These are phyloP conservation scores for Fusarium globosum DNA, from an alignment of 2,329 filamentous ascomycete genomes.

Conservation along the genomic window DNA sequence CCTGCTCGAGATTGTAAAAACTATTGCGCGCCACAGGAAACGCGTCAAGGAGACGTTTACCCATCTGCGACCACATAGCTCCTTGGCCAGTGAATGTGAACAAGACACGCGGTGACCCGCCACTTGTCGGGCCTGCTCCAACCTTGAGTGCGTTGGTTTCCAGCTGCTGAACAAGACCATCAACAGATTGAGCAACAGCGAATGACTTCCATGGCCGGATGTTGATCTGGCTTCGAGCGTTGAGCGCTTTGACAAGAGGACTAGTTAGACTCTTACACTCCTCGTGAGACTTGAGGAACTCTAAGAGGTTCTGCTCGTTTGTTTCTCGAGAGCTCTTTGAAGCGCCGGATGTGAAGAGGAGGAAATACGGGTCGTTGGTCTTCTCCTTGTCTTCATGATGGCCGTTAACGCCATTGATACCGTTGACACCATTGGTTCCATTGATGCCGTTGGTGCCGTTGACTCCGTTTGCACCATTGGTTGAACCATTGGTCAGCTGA, in stretches of 20 bases:
- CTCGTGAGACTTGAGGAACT: constrained; percentile 28
- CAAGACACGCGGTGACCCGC: constrained; percentile 3
- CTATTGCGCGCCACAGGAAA: constrained; percentile 38
- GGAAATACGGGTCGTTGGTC: constrained; percentile 9
- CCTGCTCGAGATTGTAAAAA: constrained; percentile 27
- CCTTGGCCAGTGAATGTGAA: constrained; percentile 38
- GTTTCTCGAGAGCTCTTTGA: constrained; percentile 31
- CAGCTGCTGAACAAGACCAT: constrained; percentile 29
- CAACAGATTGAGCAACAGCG: constrained; percentile 35
- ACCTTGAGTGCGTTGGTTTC: constrained; percentile 35
- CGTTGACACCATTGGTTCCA: neutral
- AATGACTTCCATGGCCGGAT: constrained; percentile 39
- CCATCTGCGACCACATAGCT: constrained; percentile 41
- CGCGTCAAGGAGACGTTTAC: constrained; percentile 34
- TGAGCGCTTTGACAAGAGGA: constrained; percentile 33
- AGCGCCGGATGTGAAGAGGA: constrained; percentile 35
- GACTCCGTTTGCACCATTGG: neutral
- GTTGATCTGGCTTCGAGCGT: constrained; percentile 36
- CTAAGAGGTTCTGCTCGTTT: constrained; percentile 24
- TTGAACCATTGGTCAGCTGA: neutral
- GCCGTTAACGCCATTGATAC: neutral
- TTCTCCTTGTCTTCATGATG: constrained; percentile 3
- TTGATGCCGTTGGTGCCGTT: neutral
- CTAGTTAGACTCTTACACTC: constrained; percentile 25
- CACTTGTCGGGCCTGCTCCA: constrained; percentile 8